A percentile compares a stretch with the other conserved stretches of the same genome.
Evolutionary conservation across 2,329 filamentous ascomycete genomes (phyloP).

Genomic region (Furcasterigmium furcatum): DNA sequence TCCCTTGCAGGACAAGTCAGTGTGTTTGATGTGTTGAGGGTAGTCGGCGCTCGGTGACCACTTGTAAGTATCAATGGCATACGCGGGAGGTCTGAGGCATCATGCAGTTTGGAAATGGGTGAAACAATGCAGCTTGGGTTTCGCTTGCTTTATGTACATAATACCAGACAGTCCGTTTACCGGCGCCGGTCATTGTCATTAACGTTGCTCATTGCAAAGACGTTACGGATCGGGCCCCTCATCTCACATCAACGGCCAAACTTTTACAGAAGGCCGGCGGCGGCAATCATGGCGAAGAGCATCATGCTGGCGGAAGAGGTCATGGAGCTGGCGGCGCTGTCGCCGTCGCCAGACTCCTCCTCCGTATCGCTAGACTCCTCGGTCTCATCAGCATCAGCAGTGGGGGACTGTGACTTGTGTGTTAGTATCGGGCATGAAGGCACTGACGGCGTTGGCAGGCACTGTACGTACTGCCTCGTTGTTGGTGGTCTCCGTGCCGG

Average conservation of each 20-base stretch:
- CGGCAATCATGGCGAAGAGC: conserved; percentile 3
- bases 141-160: too few relatives aligned
- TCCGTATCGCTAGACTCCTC: too few relatives aligned
- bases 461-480: too few relatives aligned
- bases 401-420: not conserved
- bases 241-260: not conserved
- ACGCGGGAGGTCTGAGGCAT: too few relatives aligned
- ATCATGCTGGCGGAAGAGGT: conserved; percentile 2
- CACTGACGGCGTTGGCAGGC: not conserved
- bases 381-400: not conserved
- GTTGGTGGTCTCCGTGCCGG: not conserved
- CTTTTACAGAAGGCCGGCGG: conserved; percentile 3
- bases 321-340: not conserved
- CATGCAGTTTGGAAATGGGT: too few relatives aligned
- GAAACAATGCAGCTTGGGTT: too few relatives aligned
- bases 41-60: too few relatives aligned
- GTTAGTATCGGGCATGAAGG: not conserved
- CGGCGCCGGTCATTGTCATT: too few relatives aligned
- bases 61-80: too few relatives aligned
- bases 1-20: too few relatives aligned
- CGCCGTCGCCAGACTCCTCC: not conserved
- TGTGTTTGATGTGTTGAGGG: too few relatives aligned
- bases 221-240: conserved; percentile 2
- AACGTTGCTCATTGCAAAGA: not conserved
- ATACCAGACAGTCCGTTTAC: too few relatives aligned